These are phyloP conservation scores for Paxillus rubicundulus DNA, from an alignment of 768 basidiomycete genomes.

Conservation along the genomic window DNA sequence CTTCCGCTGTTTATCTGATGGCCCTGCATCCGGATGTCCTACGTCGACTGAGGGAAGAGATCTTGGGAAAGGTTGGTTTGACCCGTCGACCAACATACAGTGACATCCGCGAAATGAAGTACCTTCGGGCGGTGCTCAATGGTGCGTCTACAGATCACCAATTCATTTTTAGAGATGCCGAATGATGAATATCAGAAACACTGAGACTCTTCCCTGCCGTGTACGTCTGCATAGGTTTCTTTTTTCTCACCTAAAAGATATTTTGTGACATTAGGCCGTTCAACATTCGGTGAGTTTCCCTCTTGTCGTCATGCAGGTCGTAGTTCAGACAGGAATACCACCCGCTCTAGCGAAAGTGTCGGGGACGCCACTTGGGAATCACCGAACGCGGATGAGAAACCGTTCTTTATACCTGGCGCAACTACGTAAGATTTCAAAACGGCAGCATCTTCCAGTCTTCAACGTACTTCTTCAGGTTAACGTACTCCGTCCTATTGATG, in stretches of 20 bases:
- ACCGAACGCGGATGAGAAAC: conserved; percentile 17
- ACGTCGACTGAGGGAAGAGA: conserved; percentile 40
- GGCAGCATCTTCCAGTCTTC: background rate
- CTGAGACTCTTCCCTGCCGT: conserved; percentile 34
- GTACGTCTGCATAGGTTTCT: conserved; percentile 12
- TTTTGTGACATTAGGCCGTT: conserved; percentile 26
- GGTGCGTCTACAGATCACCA: conserved; percentile 24
- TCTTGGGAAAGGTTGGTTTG: conserved; percentile 37
- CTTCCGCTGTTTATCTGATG: conserved; percentile 45
- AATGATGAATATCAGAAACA: conserved; percentile 23
- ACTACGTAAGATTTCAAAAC: conserved; percentile 14
- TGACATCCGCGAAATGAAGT: conserved; percentile 43
- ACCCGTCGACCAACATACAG: conserved; percentile 38
- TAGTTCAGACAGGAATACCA: background rate
- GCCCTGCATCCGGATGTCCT: conserved; percentile 44
- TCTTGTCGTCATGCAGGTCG: background rate
- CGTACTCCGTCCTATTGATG: conserved; percentile 31
- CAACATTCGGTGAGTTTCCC: conserved; percentile 28
- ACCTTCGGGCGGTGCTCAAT: conserved; percentile 43
- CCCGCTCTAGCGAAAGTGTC: conserved; percentile 17
- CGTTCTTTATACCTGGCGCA: conserved; percentile 29
- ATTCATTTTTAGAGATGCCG: background rate
- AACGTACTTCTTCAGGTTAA: conserved; percentile 14
- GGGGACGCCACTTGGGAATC: conserved; percentile 26
- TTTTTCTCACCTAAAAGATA: background rate